Percentiles rank a stretch among this genome's conserved stretches.
Conservation (phyloP, 2,329 filamentous ascomycete species). For the Venturia oleaginea region DNA sequence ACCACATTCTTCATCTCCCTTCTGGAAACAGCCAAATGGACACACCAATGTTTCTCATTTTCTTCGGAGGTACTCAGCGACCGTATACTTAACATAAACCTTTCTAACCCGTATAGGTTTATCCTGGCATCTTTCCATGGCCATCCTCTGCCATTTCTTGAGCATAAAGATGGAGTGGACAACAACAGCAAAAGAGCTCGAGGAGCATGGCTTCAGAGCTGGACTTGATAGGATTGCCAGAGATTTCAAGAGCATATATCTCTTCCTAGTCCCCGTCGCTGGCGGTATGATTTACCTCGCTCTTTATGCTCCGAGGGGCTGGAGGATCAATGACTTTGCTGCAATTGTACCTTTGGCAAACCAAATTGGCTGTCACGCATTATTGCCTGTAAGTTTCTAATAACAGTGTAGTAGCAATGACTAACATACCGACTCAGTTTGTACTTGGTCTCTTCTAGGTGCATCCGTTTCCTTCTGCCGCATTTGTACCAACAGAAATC, state of each 20-base stretch:
- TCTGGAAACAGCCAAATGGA: constrained; percentile 17
- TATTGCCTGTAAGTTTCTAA: constrained; percentile 12
- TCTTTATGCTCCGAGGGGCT: constrained; percentile 17
- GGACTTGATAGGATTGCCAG: constrained; percentile 18
- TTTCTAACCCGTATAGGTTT: too few relatives aligned
- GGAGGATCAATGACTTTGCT: constrained; percentile 18
- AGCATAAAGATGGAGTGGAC: constrained; percentile 16
- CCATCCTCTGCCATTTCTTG: constrained; percentile 16
- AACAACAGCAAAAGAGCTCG: constrained; percentile 12
- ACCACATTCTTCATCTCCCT: constrained; percentile 13
- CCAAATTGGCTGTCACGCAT: constrained; percentile 18
- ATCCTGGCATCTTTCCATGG: constrained; percentile 16
- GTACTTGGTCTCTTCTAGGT: neutral
- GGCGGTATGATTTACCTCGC: constrained; percentile 20
- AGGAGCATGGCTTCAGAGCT: constrained; percentile 17
- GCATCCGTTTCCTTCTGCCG: neutral
- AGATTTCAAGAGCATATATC: constrained; percentile 20
- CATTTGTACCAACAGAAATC: neutral
- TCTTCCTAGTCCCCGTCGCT: constrained; percentile 17
- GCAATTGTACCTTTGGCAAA: constrained; percentile 20
- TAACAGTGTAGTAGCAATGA: neutral
- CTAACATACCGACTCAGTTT: neutral
- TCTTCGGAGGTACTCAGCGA: constrained; percentile 19
- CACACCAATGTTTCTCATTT: constrained; percentile 17
- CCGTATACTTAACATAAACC: too few relatives aligned